Percentiles rank a stretch among this genome's conserved stretches.
phyloP scores from a whole-genome alignment of 805 yeast species.

The Candida michaelii region DNA sequence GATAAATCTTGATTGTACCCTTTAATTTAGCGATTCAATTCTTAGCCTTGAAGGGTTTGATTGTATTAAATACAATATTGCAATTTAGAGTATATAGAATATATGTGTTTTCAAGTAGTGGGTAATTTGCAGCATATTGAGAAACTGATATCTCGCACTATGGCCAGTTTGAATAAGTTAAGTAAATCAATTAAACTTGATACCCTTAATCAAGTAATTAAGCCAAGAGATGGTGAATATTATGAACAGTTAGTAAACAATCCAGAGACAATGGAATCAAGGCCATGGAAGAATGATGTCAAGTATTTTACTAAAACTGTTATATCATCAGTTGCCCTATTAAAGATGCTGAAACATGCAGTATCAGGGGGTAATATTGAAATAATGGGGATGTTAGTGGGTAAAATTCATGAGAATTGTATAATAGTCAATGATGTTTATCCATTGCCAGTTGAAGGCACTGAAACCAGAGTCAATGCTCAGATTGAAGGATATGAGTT shows the following conservation, averaged over 20 bases:
- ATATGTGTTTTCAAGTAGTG: too few relatives aligned
- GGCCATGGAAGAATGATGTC: slow-evolving; percentile 60
- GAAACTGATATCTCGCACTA: not conserved
- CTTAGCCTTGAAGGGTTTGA: not conserved
- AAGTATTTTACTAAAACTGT: slow-evolving; percentile 61
- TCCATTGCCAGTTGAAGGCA: slow-evolving; percentile 90
- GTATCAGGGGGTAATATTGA: slow-evolving; percentile 83
- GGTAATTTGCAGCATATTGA: too few relatives aligned
- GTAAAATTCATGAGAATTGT: slow-evolving; percentile 56
- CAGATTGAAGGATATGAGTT: slow-evolving; percentile 92
- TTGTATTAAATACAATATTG: too few relatives aligned
- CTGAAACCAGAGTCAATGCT: slow-evolving; percentile 94
- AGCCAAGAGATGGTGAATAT: slow-evolving; percentile 11
- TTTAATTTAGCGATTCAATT: not conserved
- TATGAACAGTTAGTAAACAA: slow-evolving; percentile 7
- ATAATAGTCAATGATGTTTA: slow-evolving; percentile 79
- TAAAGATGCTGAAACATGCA: slow-evolving; percentile 80
- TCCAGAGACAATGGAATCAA: slow-evolving; percentile 10
- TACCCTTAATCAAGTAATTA: slow-evolving; percentile 3
- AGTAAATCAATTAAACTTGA: slow-evolving; percentile 7
- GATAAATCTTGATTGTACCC: not conserved
- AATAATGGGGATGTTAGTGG: slow-evolving; percentile 93
- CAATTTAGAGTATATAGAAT: too few relatives aligned
- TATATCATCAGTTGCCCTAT: slow-evolving; percentile 68
- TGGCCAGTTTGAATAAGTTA: slow-evolving; percentile 10